Conservation (phyloP, 2,329 filamentous ascomycete species). For the Diplocarpon rosae region DNA sequence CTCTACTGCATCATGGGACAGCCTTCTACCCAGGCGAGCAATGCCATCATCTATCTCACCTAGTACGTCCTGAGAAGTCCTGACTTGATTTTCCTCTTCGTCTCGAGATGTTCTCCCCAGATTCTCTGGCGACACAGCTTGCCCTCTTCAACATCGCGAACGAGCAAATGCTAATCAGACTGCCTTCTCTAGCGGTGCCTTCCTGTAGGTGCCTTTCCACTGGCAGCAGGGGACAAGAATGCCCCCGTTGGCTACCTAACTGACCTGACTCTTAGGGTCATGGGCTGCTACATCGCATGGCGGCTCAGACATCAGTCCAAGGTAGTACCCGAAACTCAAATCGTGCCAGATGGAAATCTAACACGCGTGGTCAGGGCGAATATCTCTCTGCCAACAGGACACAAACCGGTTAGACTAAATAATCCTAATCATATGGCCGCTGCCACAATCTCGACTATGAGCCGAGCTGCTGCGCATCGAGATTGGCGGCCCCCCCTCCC, state of each 20-base stretch:
- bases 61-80: constrained; percentile 32
- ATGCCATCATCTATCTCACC: constrained; percentile 73
- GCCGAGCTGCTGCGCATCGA: neutral
- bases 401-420: constrained; percentile 60
- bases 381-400: constrained; percentile 70
- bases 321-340: constrained; percentile 10
- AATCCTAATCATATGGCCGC: neutral
- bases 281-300: constrained; percentile 50
- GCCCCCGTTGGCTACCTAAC: neutral
- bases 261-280: constrained; percentile 35
- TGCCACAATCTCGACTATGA: neutral
- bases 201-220: constrained; percentile 46
- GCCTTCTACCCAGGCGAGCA: constrained; percentile 63
- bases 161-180: too few species aligned
- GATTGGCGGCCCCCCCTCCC: neutral
- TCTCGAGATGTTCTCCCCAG: too few species aligned
- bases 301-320: constrained; percentile 35
- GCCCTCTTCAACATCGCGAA: too few species aligned
- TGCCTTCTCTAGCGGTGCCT: constrained; percentile 37
- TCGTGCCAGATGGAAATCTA: neutral
- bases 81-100: too few species aligned
- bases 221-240: neutral
- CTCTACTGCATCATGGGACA: constrained; percentile 48
- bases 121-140: too few species aligned
- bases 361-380: constrained; percentile 34